Evolutionary conservation across 2,329 filamentous ascomycete genomes (phyloP), one percentile per base, ranked within the genome.

Genomic region (Colletotrichum endophyticum): DNA sequence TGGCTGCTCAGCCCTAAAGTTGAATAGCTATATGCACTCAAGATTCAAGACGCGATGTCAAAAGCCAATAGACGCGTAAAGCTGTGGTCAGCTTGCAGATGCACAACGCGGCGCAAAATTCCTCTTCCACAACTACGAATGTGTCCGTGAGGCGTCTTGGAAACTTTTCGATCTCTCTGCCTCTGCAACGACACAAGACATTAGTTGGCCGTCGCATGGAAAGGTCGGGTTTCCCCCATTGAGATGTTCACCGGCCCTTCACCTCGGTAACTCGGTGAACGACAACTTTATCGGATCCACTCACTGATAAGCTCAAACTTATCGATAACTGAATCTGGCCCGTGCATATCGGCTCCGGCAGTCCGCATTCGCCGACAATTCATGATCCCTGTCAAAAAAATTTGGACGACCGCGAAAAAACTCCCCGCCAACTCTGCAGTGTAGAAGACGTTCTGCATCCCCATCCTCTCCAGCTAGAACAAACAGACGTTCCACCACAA

Each of bases 351-450:
- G 71, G 75, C 39, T 66, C 66, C 74, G 73, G 70, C 70, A 63
- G 66, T 63, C 73, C 63, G 70, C 70, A 73, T 73, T 70, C 56
- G 70, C 73, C 73, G 73, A 73, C 25, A 25, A 34, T 12, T 53
- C 56, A 59, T 78, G 72, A 78, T 74, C 76, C 74, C 70, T 73
- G 56, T 25, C 34, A 72, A 77, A 77, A 78, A 78, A 66, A 49
- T 78, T 70, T 78, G 75, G 75, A 77, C 75, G 67, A 68, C 75
- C 22, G 72, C 63, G 56, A 63, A 63, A 73, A 74, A 76, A 77
- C 49, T 75, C 75, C 75, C 75, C 75, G 69, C 75, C 72, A 72
- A 64, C 63, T 34, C 59, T 70, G 34, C 39, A 36, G 25, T 22
- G 59, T 22, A 32, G 44, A 57, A 22, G 69, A 62, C 32, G 34